These are phyloP conservation scores for Didymella pinodella DNA, from an alignment of 2,329 filamentous ascomycete genomes.

Conservation along the genomic window DNA sequence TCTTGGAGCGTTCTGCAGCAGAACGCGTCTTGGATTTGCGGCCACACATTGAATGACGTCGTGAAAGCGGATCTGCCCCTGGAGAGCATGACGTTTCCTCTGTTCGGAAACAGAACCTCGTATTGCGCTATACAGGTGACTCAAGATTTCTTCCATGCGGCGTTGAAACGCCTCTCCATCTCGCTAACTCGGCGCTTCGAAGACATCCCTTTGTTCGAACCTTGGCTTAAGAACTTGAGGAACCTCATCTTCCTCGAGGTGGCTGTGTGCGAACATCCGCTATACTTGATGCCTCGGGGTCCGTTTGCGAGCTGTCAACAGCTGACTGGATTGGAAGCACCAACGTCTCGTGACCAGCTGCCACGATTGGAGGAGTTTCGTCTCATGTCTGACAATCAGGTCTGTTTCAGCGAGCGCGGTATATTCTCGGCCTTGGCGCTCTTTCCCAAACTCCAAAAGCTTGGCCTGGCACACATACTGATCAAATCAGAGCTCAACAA, in stretches of 20 bases:
- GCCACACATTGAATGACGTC: not conserved
- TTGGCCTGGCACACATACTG: too few relatives aligned
- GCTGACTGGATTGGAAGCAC: too few relatives aligned
- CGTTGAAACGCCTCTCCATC: constrained; percentile 8
- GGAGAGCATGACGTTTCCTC: constrained; percentile 3
- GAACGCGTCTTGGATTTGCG: not conserved
- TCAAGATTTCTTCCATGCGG: not conserved
- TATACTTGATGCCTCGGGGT: too few relatives aligned
- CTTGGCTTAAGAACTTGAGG: constrained; percentile 1
- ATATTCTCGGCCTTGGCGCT: too few relatives aligned
- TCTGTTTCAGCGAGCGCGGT: too few relatives aligned
- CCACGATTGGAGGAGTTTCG: too few relatives aligned
- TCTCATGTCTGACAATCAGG: too few relatives aligned
- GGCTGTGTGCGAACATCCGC: too few relatives aligned
- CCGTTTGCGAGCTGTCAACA: too few relatives aligned
- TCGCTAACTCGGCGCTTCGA: constrained; percentile 2
- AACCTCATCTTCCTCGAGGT: constrained; percentile 10
- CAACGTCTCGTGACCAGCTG: too few relatives aligned
- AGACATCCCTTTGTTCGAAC: constrained; percentile 2
- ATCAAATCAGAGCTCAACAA: too few relatives aligned
- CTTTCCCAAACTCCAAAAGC: too few relatives aligned
- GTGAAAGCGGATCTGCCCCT: not conserved
- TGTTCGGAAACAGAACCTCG: constrained; percentile 8
- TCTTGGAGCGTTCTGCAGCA: not conserved
- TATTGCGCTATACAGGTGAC: constrained; percentile 3